Conservation (phyloP, 208 protist genomes). For the Porcisia hertigi region DNA sequence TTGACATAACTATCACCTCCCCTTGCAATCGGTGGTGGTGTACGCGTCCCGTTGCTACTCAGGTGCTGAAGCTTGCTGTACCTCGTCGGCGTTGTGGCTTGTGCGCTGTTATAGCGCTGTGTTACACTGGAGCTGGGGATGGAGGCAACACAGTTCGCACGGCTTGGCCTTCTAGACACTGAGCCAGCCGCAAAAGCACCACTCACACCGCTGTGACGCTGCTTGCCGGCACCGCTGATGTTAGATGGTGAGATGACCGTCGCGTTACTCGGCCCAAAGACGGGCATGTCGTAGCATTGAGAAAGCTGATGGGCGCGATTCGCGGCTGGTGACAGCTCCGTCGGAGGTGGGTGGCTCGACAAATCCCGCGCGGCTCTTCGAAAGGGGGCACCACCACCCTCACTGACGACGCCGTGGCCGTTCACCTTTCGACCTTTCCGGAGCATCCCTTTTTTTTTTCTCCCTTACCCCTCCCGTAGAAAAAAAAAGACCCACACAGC, state of each 20-base stretch:
- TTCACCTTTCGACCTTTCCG: slow-evolving; percentile 1
- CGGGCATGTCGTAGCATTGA: slow-evolving; percentile 9
- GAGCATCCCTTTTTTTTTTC: neutral
- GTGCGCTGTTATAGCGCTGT: neutral
- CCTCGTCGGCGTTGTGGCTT: neutral
- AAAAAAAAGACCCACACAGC: neutral
- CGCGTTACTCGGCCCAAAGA: neutral
- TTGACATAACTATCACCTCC: slow-evolving; percentile 16
- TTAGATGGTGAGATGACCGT: neutral
- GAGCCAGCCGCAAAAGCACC: neutral
- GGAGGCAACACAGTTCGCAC: neutral
- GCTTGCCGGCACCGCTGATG: neutral
- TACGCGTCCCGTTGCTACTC: neutral
- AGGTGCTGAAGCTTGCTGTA: slow-evolving; percentile 4
- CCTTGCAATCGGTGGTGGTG: neutral
- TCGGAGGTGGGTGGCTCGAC: neutral
- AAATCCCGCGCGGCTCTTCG: slow-evolving; percentile 2
- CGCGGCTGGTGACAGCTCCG: neutral
- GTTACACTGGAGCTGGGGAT: neutral
- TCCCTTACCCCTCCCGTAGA: no score
- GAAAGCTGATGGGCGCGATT: slow-evolving; percentile 4
- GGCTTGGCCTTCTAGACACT: neutral
- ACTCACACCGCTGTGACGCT: neutral
- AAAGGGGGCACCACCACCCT: neutral
- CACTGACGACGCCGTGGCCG: neutral